phyloP scores from a whole-genome alignment of 2,329 filamentous ascomycete species.

The Cercospora nicotianae region DNA sequence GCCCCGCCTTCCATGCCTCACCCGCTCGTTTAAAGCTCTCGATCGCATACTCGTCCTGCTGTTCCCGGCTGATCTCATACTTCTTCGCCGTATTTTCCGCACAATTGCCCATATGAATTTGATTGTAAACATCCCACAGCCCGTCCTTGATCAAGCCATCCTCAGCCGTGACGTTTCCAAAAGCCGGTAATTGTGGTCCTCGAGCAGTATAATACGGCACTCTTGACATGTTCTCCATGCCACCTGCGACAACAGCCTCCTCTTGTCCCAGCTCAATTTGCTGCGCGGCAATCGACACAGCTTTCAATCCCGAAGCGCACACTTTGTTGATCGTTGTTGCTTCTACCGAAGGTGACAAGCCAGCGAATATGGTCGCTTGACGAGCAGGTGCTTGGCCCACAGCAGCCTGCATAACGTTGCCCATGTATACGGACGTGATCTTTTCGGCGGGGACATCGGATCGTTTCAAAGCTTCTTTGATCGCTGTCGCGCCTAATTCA shows the following conservation, averaged over 20 bases:
- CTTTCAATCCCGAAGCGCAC: slow-evolving; percentile 91
- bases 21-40: slow-evolving; percentile 86
- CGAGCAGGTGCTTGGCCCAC: slow-evolving; percentile 89
- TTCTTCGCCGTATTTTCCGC: slow-evolving; percentile 94
- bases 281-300: slow-evolving; percentile 84
- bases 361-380: slow-evolving; percentile 86
- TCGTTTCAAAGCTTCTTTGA: slow-evolving; percentile 85
- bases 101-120: slow-evolving; percentile 98
- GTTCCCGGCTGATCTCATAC: slow-evolving; percentile 73
- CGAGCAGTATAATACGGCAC: slow-evolving; percentile 89
- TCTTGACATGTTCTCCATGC: slow-evolving; percentile 97
- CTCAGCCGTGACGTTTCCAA: slow-evolving; percentile 83
- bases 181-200: slow-evolving; percentile 76
- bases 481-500: slow-evolving; percentile 84
- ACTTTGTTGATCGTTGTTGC: slow-evolving; percentile 97
- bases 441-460: slow-evolving; percentile 77
- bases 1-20: slow-evolving; percentile 77
- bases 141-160: slow-evolving; percentile 95
- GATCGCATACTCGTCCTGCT: slow-evolving; percentile 90
- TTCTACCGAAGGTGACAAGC: slow-evolving; percentile 77
- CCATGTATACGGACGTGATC: slow-evolving; percentile 95
- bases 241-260: slow-evolving; percentile 86
- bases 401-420: slow-evolving; percentile 82
- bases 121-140: slow-evolving; percentile 91
- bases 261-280: slow-evolving; percentile 90